Evolutionary conservation across 75 land plant species (phyloP), one percentile per base, ranked within the genome.

Genomic region (Chamaecyparis obtusa): DNA sequence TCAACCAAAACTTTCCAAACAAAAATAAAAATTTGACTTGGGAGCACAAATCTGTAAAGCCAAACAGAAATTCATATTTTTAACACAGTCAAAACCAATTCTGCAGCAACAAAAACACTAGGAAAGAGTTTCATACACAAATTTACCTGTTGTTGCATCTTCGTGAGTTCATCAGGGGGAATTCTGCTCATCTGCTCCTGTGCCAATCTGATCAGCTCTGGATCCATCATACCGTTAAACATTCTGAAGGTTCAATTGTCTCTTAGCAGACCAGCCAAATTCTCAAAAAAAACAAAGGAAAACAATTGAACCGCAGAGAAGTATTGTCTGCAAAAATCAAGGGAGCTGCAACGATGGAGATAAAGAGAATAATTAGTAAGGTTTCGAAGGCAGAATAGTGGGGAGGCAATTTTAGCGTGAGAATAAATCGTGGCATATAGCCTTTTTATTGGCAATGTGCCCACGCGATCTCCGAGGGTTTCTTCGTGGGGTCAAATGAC

Each of bases 121-220:
- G 43, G 5, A 64, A 37, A 86, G 36, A 21, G 86, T 19, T 43
- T 16, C 64, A 15, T 21, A 30, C 0, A 37, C 17, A 44, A 21
- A 15, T 17, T 72, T 27, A 96, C 98, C 96, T 96, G 96, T 85
- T 94, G 95, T 86, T 98, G 99, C 87, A 98, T 94, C 88, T 83
- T 89, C 56, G 92, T 90, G 57, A 98, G 87, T 16, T 98, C 96
- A 16, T 87, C 91, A 0, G 99, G 99, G 1, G 97, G 91, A 88
- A 98, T 93, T 39, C 94, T 90, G 87, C 94, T 96, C 95, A 98
- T 93, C 93, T 98, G 99, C 90, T 98, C 99, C 90, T 98, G 99
- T 21, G 99, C 99, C 35, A 98, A 51, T 83, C 90, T 88, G 46
- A 98, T 92, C 88, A 98, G 54, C 88, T 98, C 99, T 24, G 99